Evolutionary conservation across 495 filamentous ascomycete genomes (phyloP).

Genomic region (Penicillium tannophilum): DNA sequence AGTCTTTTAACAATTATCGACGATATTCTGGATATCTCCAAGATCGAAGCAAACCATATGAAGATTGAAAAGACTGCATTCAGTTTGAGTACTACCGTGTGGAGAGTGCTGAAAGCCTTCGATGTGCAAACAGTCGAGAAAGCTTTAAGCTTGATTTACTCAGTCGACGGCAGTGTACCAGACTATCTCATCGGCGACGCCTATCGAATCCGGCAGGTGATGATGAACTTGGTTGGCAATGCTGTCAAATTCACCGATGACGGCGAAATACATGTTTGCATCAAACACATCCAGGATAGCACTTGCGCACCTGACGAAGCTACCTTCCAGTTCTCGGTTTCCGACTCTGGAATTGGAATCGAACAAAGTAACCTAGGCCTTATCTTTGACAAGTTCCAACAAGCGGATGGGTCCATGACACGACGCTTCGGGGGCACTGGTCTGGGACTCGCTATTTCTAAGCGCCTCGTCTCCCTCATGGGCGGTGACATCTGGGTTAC

Average conservation of each 20-base stretch:
- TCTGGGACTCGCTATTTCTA: conserved; percentile 75
- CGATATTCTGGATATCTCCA: conserved; percentile 83
- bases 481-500: conserved; percentile 85
- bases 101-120: conserved; percentile 62
- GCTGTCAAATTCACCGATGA: conserved; percentile 81
- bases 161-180: conserved; percentile 51
- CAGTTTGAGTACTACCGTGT: conserved; percentile 52
- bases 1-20: conserved; percentile 80
- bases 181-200: conserved; percentile 65
- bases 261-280: conserved; percentile 61
- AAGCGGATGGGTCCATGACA: conserved; percentile 93
- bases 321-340: conserved; percentile 56
- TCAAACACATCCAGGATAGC: conserved; percentile 55
- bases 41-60: conserved; percentile 77
- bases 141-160: conserved; percentile 54
- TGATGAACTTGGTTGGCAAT: conserved; percentile 80
- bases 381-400: conserved; percentile 81
- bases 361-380: conserved; percentile 68
- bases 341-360: conserved; percentile 83
- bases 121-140: conserved; percentile 89
- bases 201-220: conserved; percentile 73
- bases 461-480: conserved; percentile 77
- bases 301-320: conserved; percentile 49
- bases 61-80: conserved; percentile 73
- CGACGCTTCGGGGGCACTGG: conserved; percentile 79